phyloP scores from a whole-genome alignment of 2,329 filamentous ascomycete genomes.

The Arthrobotrys entomopaga region DNA sequence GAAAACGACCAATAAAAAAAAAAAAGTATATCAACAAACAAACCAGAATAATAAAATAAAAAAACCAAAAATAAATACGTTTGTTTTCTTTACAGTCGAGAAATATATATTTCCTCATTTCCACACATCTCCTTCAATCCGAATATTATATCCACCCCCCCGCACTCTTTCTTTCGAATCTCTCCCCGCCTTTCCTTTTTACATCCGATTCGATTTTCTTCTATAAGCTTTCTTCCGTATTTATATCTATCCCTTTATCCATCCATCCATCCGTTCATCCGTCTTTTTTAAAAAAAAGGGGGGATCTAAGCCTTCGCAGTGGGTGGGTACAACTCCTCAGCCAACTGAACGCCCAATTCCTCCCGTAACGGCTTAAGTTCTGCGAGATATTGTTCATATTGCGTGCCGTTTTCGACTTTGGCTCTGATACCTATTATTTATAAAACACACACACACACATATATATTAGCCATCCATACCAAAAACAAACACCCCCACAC shows the following conservation, averaged over 20 bases:
- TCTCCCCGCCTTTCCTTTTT: too few species aligned
- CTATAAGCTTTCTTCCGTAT: not conserved
- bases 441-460: slow-evolving; percentile 4
- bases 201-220: not conserved
- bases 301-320: slow-evolving; percentile 24
- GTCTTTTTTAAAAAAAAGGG: slow-evolving; percentile 60
- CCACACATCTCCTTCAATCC: too few species aligned
- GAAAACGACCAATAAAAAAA: slow-evolving; percentile 12
- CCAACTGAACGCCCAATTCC: slow-evolving; percentile 89
- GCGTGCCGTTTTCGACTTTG: slow-evolving; percentile 98
- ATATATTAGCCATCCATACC: too few species aligned
- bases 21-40: slow-evolving; percentile 11
- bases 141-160: too few species aligned
- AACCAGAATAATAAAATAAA: slow-evolving; percentile 3
- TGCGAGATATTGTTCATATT: slow-evolving; percentile 95
- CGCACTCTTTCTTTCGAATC: too few species aligned
- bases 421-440: slow-evolving; percentile 84
- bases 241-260: not conserved
- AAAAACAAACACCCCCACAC: too few species aligned
- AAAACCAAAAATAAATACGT: slow-evolving; percentile 18
- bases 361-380: slow-evolving; percentile 92
- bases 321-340: slow-evolving; percentile 87
- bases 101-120: slow-evolving; percentile 4
- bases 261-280: too few species aligned
- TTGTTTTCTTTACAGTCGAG: slow-evolving; percentile 50